Evolutionary conservation across 306 rosid species (phyloP).

Genomic region (Argentina anserina): DNA sequence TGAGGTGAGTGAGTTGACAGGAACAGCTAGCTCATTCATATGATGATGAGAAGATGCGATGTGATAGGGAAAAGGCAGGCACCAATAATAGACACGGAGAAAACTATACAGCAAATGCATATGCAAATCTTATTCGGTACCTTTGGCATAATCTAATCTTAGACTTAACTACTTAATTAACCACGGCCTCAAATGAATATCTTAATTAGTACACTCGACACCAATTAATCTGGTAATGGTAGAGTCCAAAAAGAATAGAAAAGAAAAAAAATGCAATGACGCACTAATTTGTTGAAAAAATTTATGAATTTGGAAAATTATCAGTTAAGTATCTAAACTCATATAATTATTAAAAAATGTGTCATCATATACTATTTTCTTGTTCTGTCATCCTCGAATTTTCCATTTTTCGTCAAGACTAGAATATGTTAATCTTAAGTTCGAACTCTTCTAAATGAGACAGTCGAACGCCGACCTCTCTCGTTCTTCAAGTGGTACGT

Average conservation of each 20-base stretch:
- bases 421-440: too few relatives aligned
- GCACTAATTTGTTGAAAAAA: not conserved
- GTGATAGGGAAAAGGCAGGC: conserved; percentile 49
- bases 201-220: not conserved
- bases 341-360: too few relatives aligned
- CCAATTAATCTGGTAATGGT: not conserved
- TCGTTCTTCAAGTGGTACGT: too few relatives aligned
- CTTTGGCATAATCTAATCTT: not conserved
- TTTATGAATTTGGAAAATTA: too few relatives aligned
- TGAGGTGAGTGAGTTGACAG: conserved; percentile 49
- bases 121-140: not conserved
- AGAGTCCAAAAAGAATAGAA: not conserved
- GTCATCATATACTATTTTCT: too few relatives aligned
- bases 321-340: too few relatives aligned
- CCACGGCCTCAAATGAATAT: not conserved
- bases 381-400: too few relatives aligned
- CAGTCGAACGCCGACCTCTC: too few relatives aligned
- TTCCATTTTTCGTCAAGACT: too few relatives aligned
- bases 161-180: not conserved
- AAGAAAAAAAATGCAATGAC: not conserved
- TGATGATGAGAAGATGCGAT: conserved; percentile 57
- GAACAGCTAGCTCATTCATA: conserved; percentile 84
- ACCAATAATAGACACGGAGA: conserved; percentile 49
- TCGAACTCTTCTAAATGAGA: too few relatives aligned
- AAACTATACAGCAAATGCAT: conserved; percentile 13